Base-by-base conservation (phyloP, 331 rosid species). In the Spiraea crenata region DNA sequence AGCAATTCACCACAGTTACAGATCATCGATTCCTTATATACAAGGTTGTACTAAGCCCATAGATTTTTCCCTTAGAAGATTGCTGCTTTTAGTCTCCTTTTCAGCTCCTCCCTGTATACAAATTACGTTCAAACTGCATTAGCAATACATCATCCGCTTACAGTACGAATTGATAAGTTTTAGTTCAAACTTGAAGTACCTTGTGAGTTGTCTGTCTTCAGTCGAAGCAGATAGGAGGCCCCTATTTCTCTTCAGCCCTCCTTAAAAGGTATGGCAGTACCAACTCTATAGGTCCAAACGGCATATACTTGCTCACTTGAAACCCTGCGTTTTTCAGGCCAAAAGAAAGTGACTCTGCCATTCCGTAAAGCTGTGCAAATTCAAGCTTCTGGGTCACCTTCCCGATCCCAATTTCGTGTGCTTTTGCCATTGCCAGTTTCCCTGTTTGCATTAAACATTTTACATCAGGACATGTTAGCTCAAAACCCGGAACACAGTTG, bases 231-330 rank as follows among this genome's bases (percentile, higher is more conserved):
- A 85, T 57, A 95, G 47, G 42, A 95, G 73, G 3, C 99, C 99
- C 77, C 95, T 83, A 35, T 95, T 95, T 95, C 70, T 95, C 99
- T 63, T 91, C 99, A 0, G 99, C 97, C 75, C 99, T 83, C 52
- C 99, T 82, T 5, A 95, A 68, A 7, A 95, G 95, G 31, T 95
- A 95, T 5, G 99, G 97, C 79, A 95, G 86, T 16, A 91, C 96
- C 56, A 67, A 76, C 37, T 87, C 89, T 2, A 95, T 80, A 0
- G 93, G 89, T 31, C 99, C 99, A 74, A 87, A 95, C 9, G 99
- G 97, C 97, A 95, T 84, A 1, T 95, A 95, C 77, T 95, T 95
- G 57, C 99, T 95, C 3, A 95, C 99, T 71, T 87, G 96, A 74
- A 95, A 95, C 70, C 99, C 99, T 65, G 97, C 95, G 65, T 87